Conservation (phyloP, 2,329 filamentous ascomycete genomes). For the Cephalotrichum gorgonifer region DNA sequence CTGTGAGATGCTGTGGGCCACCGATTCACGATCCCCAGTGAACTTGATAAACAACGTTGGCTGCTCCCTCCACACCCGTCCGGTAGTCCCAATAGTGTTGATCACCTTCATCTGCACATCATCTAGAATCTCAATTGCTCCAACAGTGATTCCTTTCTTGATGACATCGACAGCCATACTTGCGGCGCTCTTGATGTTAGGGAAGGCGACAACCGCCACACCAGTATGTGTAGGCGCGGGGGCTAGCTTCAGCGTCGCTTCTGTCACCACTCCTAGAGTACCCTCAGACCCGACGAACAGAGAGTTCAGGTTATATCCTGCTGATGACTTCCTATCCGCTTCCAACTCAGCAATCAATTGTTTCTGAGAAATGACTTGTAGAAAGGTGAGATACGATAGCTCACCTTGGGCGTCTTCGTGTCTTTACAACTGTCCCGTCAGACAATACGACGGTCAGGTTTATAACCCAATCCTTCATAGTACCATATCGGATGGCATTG, state of each 20-base stretch:
- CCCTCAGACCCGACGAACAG: constrained; percentile 77
- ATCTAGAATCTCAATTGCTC: constrained; percentile 79
- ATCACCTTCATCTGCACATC: constrained; percentile 80
- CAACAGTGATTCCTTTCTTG: constrained; percentile 61
- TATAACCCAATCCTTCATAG: constrained; percentile 83
- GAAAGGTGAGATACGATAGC: too few species aligned
- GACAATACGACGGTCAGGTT: constrained; percentile 73
- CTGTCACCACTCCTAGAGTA: constrained; percentile 70
- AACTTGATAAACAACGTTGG: constrained; percentile 83
- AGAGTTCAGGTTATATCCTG: constrained; percentile 73
- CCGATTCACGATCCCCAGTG: constrained; percentile 66
- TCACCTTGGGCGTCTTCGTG: constrained; percentile 52
- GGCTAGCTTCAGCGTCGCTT: constrained; percentile 71
- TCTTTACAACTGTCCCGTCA: constrained; percentile 72
- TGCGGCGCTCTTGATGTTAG: constrained; percentile 64
- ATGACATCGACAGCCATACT: constrained; percentile 66
- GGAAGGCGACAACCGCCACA: constrained; percentile 72
- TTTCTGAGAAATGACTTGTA: too few species aligned
- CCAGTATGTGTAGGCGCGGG: constrained; percentile 66
- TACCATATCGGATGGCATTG: constrained; percentile 71
- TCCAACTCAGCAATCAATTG: too few species aligned
- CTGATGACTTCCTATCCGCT: constrained; percentile 54
- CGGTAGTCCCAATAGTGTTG: constrained; percentile 61
- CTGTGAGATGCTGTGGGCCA: constrained; percentile 63
- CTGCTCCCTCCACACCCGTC: constrained; percentile 62